A percentile compares a stretch with the other conserved stretches of the same genome.
These are phyloP conservation scores for Blastocystis sp. DNA, from an alignment of 352 stramenopile genomes.

Conservation along the genomic window DNA sequence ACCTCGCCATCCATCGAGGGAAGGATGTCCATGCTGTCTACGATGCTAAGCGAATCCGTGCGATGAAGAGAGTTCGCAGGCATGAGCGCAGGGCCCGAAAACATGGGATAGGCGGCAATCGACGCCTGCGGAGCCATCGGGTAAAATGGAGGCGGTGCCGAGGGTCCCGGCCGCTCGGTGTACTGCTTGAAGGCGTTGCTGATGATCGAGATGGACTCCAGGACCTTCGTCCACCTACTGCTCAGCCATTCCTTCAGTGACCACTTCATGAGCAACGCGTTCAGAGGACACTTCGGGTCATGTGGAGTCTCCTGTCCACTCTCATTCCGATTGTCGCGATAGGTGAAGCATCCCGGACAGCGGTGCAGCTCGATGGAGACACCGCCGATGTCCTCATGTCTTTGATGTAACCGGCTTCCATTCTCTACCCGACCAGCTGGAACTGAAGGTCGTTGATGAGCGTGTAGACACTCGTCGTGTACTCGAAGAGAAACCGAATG, in stretches of 20 bases:
- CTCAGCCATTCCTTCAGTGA: background rate
- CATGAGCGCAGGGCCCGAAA: background rate
- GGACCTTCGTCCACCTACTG: background rate
- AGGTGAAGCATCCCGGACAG: constrained; percentile 20
- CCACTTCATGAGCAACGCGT: background rate
- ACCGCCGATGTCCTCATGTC: constrained; percentile 14
- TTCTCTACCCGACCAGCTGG: constrained; percentile 27
- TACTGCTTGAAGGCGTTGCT: background rate
- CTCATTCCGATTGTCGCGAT: background rate
- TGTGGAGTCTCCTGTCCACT: background rate
- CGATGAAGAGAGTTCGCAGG: background rate
- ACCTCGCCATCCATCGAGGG: background rate
- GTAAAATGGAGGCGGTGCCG: background rate
- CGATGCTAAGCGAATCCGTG: background rate
- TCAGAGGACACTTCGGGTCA: background rate
- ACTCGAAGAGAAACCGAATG: background rate
- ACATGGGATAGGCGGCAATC: background rate
- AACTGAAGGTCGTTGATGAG: background rate
- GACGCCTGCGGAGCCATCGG: background rate
- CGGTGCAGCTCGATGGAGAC: background rate
- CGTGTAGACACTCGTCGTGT: background rate
- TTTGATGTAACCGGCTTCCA: too few species aligned
- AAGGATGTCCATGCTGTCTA: background rate
- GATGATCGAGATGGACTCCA: background rate
- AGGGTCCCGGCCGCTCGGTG: background rate